A percentile compares a stretch with the other conserved stretches of the same genome.
These are phyloP conservation scores for Cordyceps cateniannulata DNA, from an alignment of 2,329 filamentous ascomycete genomes.

Conservation along the genomic window DNA sequence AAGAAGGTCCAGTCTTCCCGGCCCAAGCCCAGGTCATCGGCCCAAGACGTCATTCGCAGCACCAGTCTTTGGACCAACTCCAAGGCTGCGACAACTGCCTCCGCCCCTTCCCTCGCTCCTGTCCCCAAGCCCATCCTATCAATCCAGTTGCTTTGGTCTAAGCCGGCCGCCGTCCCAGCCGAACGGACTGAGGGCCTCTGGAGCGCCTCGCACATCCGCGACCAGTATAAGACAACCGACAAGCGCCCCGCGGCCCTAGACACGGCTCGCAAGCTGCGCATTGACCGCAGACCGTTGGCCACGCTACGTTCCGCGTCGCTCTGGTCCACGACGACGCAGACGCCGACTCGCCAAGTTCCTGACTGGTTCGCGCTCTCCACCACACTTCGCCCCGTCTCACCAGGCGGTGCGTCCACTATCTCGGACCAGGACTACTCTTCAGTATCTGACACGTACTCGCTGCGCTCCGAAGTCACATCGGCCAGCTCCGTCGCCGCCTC, in stretches of 20 bases:
- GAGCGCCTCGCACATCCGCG: conserved; percentile 16
- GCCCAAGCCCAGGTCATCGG: conserved; percentile 1
- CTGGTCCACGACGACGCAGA: conserved; percentile 22
- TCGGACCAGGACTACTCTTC: not conserved
- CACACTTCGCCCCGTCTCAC: not conserved
- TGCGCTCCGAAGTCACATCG: conserved; percentile 7
- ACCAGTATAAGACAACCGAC: conserved; percentile 25
- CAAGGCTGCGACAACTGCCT: not conserved
- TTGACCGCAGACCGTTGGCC: conserved; percentile 22
- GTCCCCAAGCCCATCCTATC: not conserved
- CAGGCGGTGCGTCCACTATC: not conserved
- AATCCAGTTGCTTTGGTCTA: conserved; percentile 4
- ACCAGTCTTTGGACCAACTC: conserved; percentile 1
- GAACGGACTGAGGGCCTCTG: conserved; percentile 18
- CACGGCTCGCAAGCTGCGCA: conserved; percentile 28
- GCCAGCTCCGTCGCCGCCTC: conserved; percentile 2
- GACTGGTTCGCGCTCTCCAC: conserved; percentile 16
- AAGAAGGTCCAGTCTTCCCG: not conserved
- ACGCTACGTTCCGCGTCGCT: conserved; percentile 27
- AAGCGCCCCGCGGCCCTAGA: conserved; percentile 28
- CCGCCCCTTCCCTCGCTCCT: conserved; percentile 16
- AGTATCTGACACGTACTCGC: conserved; percentile 6
- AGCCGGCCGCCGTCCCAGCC: not conserved
- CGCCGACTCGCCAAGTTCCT: not conserved
- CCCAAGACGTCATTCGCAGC: conserved; percentile 1